Evolutionary conservation across 169 alveolate genomes (phyloP), one percentile per base, ranked within the genome.

Genomic region (Cryptosporidium baileyi): DNA sequence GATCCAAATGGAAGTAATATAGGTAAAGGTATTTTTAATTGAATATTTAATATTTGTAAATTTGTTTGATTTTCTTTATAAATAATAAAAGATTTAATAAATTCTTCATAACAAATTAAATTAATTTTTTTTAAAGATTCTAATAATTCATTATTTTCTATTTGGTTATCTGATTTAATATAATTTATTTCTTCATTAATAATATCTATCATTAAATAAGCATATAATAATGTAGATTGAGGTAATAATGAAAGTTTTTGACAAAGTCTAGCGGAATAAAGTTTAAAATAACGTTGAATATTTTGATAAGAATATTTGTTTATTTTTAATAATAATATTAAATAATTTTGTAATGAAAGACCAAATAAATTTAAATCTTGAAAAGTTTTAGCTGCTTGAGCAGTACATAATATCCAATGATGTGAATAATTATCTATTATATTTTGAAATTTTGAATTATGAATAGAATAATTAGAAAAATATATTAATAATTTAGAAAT

Each of bases 251-350:
- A 74, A 36, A 74, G 63, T n/a, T 74, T 74, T 11, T 74, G 85
- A 38, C 63, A 54, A 13, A 74, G 59, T 26, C 67, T 74, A 19
- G 85, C 85, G n/a, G 85, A 74, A n/a, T 74, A 57, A 1, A 74
- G 19, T 13, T 57, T 74, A n/a, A 74, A 40, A 47, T 74, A 74
- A 24, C 59, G 49, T 24, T 74, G 41, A 15, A 57, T 74, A 36
- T 74, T 40, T 19, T 32, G 32, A 24, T 57, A 74, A 15, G 57
- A 3, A 22, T 36, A 54, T 36, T 44, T 74, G 9, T 74, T 43
- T 28, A 38, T 38, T 17, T 74, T 57, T 22, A 30, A 30, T 4
- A 65, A 49, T 9, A 57, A 4, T 6, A 22, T 51, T 24, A 74
- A 24, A 41, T 54, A 74, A 17, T 57, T 43, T 24, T 74, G 60